Evolutionary conservation across 2,329 filamentous ascomycete species (phyloP), one percentile per base, ranked within the genome.

Genomic region (Apiospora koreana): DNA sequence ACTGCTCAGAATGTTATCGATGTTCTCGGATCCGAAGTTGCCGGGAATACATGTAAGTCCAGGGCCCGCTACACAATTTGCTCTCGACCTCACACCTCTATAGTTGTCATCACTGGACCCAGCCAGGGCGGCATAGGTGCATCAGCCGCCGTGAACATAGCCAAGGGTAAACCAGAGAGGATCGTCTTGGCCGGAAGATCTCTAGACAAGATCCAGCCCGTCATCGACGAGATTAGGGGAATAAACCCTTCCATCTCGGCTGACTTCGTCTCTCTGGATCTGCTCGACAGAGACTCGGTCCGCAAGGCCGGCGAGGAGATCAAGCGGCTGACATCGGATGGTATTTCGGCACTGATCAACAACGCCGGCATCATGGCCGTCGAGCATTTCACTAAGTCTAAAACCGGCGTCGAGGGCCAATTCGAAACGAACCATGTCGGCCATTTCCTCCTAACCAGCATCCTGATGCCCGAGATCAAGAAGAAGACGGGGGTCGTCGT

Each of bases 281-380:
- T 69, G 16, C 50, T 46, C 14, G 43, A 58, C 31, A 18, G 50
- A 8, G 64, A n/a, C 16, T 67, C 62, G 18, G 68, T 69, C 28
- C 68, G 68, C 5, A 16, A 45, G n/a, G 62, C 68, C 21, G 68
- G 28, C n/a, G 35, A 21, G 42, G 43, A 67, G 4, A 67, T 67
- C 31, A 31, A 10, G 64, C 42, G 14, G 9, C 43, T 23, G 31
- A 42, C 42, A 8, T 9, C 25, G 31, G 41, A 31, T 18, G 25
- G 43, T 23, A 35, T 71, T 28, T 50, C 65, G 16, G 62, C 41
- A 12, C 58, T 69, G 6, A 46, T 69, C 12, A 85, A 85, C 69
- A 83, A 82, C 69, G 83, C 83, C 0, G 82, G 77, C 1, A 77
- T 84, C 65, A 84, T 84, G 83, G 81, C 77, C 0, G 64, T 77